phyloP scores from a whole-genome alignment of 495 filamentous ascomycete species.

The Talaromyces borbonicus region DNA sequence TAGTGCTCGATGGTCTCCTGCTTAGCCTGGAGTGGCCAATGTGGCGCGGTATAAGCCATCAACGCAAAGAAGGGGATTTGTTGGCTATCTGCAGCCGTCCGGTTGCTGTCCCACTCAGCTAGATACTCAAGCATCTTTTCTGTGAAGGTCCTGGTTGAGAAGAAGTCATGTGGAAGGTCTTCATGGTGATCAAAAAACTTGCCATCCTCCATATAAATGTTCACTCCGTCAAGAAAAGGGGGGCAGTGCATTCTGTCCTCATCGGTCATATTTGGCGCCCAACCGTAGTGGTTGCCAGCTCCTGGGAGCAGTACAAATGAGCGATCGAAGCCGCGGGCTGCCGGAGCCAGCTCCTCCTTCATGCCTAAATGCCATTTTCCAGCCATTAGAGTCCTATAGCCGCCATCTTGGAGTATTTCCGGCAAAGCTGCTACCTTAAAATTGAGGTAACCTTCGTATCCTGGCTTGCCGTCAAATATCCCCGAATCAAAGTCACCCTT shows the following conservation, averaged over 20 bases:
- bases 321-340: constrained; percentile 11
- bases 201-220: constrained; percentile 22
- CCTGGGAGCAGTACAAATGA: constrained; percentile 27
- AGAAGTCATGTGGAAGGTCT: constrained; percentile 26
- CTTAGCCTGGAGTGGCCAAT: constrained; percentile 35
- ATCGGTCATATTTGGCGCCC: constrained; percentile 9
- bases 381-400: constrained; percentile 42
- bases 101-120: constrained; percentile 26
- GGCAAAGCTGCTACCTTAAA: constrained; percentile 39
- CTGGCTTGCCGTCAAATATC: constrained; percentile 26
- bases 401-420: constrained; percentile 39
- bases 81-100: constrained; percentile 3
- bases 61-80: constrained; percentile 32
- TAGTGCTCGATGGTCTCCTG: constrained; percentile 25
- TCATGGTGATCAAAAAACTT: constrained; percentile 24
- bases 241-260: constrained; percentile 10
- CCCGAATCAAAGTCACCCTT: background rate
- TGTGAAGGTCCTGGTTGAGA: constrained; percentile 28
- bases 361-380: constrained; percentile 32
- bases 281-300: constrained; percentile 39
- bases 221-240: background rate
- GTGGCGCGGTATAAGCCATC: constrained; percentile 33
- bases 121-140: constrained; percentile 29
- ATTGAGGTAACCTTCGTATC: constrained; percentile 48
- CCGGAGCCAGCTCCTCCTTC: constrained; percentile 11